Base-by-base conservation (phyloP, 805 yeast species). In the Myxozyma vanderwaltii region DNA sequence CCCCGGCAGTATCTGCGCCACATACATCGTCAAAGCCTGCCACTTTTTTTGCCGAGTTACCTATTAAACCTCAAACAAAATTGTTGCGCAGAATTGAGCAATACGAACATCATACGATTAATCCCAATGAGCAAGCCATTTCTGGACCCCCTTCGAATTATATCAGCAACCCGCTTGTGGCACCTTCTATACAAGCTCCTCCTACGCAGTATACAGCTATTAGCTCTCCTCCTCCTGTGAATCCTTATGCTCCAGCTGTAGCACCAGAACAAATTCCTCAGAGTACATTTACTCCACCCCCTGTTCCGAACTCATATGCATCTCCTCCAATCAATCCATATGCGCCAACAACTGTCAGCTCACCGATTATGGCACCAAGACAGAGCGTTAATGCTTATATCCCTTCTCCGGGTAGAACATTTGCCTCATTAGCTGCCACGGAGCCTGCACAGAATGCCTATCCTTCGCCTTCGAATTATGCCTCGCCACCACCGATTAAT, bases 1-100 rank as follows among this genome's bases (percentile, higher is more conserved):
- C 55, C 27, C 27, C 47, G 7, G 23, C 31, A 29, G 33, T 10
- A 29, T 7, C 50, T 50, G n/a, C 36, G 2, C 17, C 52, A 7
- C 31, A 44, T 12, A 40, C 4, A 15, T 27, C 44, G n/a, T 15
- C 54, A 4, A 43, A 52, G n/a, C 49, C 52, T 1, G 47, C 51
- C 17, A 27, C 61, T 4, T 59, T 59, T 38, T 59, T 59, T 51
- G 61, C 53, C 6, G 63, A 59, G 19, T 19, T 59, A 13, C 63
- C 63, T 2, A 27, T 44, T 44, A 35, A 50, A 8, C 50, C 58
- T 10, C 43, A 59, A n/a, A n/a, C 63, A 10, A 38, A 43, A 21
- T 19, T 46, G 7, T 26, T 51, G 56, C 52, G 49, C 13, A 50
- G 58, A 21, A 51, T 59, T 4, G 53, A 50, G 33, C 51, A 55